Evolutionary conservation across 2,329 filamentous ascomycete species (phyloP).

Genomic region (Alternaria novae-zelandiae): DNA sequence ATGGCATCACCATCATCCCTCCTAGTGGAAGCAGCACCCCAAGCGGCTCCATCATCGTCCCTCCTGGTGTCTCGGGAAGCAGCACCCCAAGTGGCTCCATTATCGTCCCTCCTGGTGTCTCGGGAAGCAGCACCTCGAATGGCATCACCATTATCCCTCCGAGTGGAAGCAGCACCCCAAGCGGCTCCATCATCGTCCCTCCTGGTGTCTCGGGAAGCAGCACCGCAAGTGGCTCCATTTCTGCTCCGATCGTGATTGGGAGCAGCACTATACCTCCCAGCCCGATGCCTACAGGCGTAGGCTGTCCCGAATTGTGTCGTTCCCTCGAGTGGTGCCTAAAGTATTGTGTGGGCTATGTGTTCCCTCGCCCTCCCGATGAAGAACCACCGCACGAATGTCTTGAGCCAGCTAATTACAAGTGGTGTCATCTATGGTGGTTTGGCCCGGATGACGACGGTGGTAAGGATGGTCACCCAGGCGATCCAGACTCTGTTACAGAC

Average conservation of each 20-base stretch:
- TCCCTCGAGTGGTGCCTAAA: conserved; percentile 1
- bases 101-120: not conserved
- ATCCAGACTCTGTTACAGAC: conserved; percentile 11
- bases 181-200: too few species aligned
- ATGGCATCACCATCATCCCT: not conserved
- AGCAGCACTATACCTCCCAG: not conserved
- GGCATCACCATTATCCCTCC: not conserved
- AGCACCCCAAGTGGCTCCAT: not conserved
- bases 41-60: not conserved
- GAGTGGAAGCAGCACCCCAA: not conserved
- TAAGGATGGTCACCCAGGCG: conserved; percentile 7
- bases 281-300: not conserved
- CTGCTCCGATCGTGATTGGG: not conserved
- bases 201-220: too few species aligned
- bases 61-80: not conserved
- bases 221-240: not conserved
- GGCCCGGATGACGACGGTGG: not conserved
- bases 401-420: conserved; percentile 1
- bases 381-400: conserved; percentile 13
- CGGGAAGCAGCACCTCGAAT: not conserved
- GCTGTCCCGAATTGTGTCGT: conserved; percentile 8
- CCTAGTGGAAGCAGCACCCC: not conserved
- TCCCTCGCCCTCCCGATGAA: conserved; percentile 1
- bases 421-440: conserved; percentile 17
- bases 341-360: conserved; percentile 2